Conservation (phyloP, 164 flowering plant genomes). For the Vitis labrusca region DNA sequence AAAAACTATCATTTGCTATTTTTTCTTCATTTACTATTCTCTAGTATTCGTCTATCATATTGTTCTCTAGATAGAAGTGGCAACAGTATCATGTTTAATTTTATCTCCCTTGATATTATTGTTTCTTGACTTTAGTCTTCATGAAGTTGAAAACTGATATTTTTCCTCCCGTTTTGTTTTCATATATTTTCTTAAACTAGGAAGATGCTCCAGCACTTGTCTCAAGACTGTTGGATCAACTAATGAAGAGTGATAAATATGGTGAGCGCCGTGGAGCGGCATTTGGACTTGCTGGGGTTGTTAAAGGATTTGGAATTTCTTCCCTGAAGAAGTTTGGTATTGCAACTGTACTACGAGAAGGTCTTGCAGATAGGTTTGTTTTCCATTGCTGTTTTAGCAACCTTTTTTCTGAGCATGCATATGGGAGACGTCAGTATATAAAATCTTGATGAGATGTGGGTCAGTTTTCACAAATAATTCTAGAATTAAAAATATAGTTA, state of each 20-base stretch:
- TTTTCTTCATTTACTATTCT: too few species aligned
- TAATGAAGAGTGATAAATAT: conserved; percentile 94
- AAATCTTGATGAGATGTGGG: too few species aligned
- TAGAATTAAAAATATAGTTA: too few species aligned
- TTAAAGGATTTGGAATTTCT: conserved; percentile 88
- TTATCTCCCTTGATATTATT: not conserved
- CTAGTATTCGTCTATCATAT: too few species aligned
- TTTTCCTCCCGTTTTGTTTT: not conserved
- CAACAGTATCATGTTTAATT: not conserved
- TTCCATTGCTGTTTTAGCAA: not conserved
- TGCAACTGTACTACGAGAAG: conserved; percentile 48
- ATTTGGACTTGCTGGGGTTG: conserved; percentile 96
- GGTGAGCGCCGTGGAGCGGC: conserved; percentile 99
- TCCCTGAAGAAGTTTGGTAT: conserved; percentile 82
- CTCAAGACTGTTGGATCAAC: conserved; percentile 68
- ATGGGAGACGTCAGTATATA: too few species aligned
- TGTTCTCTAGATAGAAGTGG: too few species aligned
- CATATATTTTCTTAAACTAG: conserved; percentile 34
- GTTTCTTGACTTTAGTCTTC: not conserved
- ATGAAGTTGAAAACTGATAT: not conserved
- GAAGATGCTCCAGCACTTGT: conserved; percentile 82
- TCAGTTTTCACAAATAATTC: too few species aligned
- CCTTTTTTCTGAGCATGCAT: not conserved
- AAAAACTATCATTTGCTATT: too few species aligned
- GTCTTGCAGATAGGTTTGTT: conserved; percentile 78